Evolutionary conservation across 1,284 basidiomycete genomes (phyloP), one percentile per base, ranked within the genome.

Genomic region (Puccinia coronata): DNA sequence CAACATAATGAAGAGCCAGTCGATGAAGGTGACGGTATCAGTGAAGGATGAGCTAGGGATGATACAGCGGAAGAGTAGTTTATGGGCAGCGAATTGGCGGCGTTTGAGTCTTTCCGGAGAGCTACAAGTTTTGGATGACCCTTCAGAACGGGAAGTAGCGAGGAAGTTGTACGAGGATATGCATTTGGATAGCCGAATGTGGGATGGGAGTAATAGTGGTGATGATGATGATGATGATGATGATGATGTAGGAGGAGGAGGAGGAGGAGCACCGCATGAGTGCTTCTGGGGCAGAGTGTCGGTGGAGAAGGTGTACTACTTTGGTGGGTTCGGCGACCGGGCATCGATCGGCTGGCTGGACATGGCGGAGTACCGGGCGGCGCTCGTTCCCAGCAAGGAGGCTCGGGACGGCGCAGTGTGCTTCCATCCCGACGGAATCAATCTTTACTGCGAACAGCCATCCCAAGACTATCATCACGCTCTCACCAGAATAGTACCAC

Each of bases 311-410:
- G 71, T 74, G 2, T 81, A 36, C 51, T 81, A 81, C 39, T 81
- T 81, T 31, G 79, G 79, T 25, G 79, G 79, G n/a, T 80, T 80
- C 43, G 79, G 79, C 20, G 79, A 80, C 39, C 51, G 79, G 1
- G 53, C 79, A 25, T 70, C 79, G 3, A 80, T 80, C 49, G 79
- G 79, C 36, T 80, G 79, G 79, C 36, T 80, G 3, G 70, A 73
- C 51, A 14, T 73, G 16, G 25, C 47, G n/a, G 4, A n/a, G 39
- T 80, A 73, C 47, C 79, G 53, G 31, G 16, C 63, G 25, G 25
- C 39, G 8, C 49, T 70, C 41, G 36, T 47, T 2, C 51, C 70
- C 41, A 28, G 51, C 5, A 25, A 11, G 0, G 41, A 71, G 34
- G 4, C 39, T 11, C 65, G 39, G 25, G n/a, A 34, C 2, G 18